Percentiles rank a stretch among this genome's conserved stretches.
Conservation (phyloP, 2,329 filamentous ascomycete species). For the Fusarium sp. region DNA sequence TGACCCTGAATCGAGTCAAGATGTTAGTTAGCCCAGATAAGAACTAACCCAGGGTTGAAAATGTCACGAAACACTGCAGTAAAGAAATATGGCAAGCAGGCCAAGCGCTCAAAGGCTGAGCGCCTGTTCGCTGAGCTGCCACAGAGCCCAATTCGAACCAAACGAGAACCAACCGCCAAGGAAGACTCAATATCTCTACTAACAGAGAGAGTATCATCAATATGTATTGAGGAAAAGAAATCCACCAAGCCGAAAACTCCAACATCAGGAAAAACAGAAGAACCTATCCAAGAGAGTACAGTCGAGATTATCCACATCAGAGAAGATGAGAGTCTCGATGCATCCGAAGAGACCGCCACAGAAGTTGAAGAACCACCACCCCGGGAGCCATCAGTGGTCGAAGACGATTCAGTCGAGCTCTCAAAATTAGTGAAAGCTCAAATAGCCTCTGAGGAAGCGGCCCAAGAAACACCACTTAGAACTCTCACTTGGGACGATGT, state of each 20-base stretch:
- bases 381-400: background rate
- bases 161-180: conserved; percentile 16
- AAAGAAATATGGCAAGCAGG: conserved; percentile 64
- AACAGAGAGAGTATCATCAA: conserved; percentile 50
- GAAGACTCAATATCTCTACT: conserved; percentile 49
- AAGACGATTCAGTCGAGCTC: conserved; percentile 9
- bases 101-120: conserved; percentile 59
- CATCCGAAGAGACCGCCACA: conserved; percentile 1
- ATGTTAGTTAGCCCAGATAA: background rate
- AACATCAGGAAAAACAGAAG: conserved; percentile 14
- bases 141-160: conserved; percentile 58
- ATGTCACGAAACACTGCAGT: conserved; percentile 59
- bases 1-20: background rate
- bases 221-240: conserved; percentile 44
- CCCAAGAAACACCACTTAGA: conserved; percentile 51
- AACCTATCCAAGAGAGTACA: conserved; percentile 18
- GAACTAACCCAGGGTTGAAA: conserved; percentile 24
- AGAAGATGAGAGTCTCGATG: conserved; percentile 5
- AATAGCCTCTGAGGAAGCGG: conserved; percentile 29
- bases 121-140: conserved; percentile 64
- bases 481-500: conserved; percentile 68
- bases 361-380: conserved; percentile 11
- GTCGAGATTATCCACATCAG: conserved; percentile 16
- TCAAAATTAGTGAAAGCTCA: conserved; percentile 14
- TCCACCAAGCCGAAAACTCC: conserved; percentile 28